These are phyloP conservation scores for Pseudogymnoascus sp. DNA, from an alignment of 2,329 filamentous ascomycete genomes.

Conservation along the genomic window DNA sequence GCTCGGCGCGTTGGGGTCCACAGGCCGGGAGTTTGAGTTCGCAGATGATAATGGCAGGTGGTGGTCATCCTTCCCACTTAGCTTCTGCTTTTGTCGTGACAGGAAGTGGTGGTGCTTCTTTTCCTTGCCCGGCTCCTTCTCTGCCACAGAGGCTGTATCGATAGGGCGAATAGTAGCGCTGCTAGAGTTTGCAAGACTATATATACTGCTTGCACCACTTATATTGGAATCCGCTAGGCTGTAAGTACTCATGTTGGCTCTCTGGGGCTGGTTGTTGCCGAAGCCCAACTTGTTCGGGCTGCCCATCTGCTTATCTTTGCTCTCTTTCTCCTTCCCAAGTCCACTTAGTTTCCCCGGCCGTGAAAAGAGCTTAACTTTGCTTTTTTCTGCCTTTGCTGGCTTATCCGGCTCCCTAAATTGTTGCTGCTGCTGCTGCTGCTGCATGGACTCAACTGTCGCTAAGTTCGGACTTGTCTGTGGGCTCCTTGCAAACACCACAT, in stretches of 20 bases:
- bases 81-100: conserved; percentile 69
- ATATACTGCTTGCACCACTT: conserved; percentile 53
- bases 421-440: not conserved
- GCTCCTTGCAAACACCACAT: conserved; percentile 63
- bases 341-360: conserved; percentile 63
- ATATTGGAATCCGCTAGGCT: conserved; percentile 52
- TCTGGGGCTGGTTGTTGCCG: conserved; percentile 32
- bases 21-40: conserved; percentile 66
- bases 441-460: not conserved
- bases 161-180: conserved; percentile 65
- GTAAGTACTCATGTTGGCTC: conserved; percentile 61
- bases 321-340: conserved; percentile 54
- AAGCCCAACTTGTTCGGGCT: conserved; percentile 65
- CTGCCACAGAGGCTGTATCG: conserved; percentile 35
- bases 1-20: conserved; percentile 65
- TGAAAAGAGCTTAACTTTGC: conserved; percentile 75
- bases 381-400: conserved; percentile 56
- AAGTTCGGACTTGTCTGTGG: conserved; percentile 21
- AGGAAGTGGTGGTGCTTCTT: conserved; percentile 76
- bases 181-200: conserved; percentile 67
- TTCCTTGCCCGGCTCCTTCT: conserved; percentile 50
- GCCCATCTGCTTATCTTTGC: conserved; percentile 57
- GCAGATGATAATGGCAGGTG: conserved; percentile 66
- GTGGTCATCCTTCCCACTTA: conserved; percentile 64
- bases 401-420: conserved; percentile 42